Evolutionary conservation across 176 grass and related monocot genomes (phyloP).

Genomic region (Pharus latifolius): DNA sequence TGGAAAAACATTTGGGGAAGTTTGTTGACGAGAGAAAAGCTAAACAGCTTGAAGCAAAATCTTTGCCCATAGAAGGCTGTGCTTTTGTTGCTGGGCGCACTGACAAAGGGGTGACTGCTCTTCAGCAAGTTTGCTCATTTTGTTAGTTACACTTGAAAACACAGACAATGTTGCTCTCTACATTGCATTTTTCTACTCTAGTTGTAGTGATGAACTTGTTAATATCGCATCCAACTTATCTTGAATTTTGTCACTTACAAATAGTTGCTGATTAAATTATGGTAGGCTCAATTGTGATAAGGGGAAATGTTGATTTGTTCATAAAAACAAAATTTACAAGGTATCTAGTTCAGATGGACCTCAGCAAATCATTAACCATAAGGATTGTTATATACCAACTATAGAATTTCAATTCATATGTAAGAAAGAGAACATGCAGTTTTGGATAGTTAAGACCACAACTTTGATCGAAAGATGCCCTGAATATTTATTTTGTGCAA

Average conservation of each 20-base stretch:
- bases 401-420: not conserved
- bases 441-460: not conserved
- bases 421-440: not conserved
- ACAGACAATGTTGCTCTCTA: not conserved
- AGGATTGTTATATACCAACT: not conserved
- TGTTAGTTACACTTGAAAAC: conserved; percentile 63
- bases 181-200: not conserved
- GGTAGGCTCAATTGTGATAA: not conserved
- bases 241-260: not conserved
- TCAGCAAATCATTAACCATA: not conserved
- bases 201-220: not conserved
- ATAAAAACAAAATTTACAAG: not conserved
- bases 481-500: not conserved
- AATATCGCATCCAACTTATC: not conserved
- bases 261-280: not conserved
- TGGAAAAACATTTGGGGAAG: conserved; percentile 65
- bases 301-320: not conserved
- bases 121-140: conserved; percentile 99
- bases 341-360: not conserved
- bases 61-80: conserved; percentile 80
- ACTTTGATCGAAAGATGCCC: not conserved
- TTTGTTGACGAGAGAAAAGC: conserved; percentile 95
- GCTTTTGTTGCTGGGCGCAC: conserved; percentile 72
- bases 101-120: conserved; percentile 94
- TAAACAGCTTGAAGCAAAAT: conserved; percentile 64